phyloP scores from a whole-genome alignment of 306 rosid genomes.

The Vigna unguiculata region DNA sequence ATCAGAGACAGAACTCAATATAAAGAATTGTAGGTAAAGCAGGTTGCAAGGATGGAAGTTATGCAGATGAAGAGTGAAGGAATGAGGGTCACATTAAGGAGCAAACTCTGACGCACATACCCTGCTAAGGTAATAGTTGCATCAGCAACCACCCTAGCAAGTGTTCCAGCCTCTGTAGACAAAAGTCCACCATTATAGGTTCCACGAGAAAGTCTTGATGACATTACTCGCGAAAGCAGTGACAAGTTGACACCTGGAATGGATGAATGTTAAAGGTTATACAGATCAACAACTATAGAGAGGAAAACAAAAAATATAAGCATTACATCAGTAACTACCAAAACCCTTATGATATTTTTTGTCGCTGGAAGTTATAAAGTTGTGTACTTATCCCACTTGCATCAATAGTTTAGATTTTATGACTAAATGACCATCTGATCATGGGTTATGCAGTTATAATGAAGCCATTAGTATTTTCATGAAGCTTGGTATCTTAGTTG shows the following conservation, averaged over 20 bases:
- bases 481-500: neutral
- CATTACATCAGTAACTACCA: constrained; percentile 1
- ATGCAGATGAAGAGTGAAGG: constrained; percentile 87
- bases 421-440: neutral
- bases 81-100: constrained; percentile 79
- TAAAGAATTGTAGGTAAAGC: constrained; percentile 89
- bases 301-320: too few relatives aligned
- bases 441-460: neutral
- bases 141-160: constrained; percentile 95
- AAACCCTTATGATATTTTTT: neutral
- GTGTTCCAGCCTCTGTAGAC: constrained; percentile 95
- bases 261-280: neutral
- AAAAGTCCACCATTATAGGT: constrained; percentile 91
- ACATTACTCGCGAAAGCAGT: constrained; percentile 95
- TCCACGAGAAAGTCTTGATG: constrained; percentile 96
- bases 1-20: constrained; percentile 51
- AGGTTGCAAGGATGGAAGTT: constrained; percentile 82
- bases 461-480: neutral
- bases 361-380: neutral
- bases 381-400: neutral
- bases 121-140: constrained; percentile 90
- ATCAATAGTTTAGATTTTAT: neutral
- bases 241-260: constrained; percentile 90
- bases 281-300: neutral
- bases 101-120: constrained; percentile 70